Conservation (phyloP, 148 eudicot genomes). For the Fagopyrum esculentum region DNA sequence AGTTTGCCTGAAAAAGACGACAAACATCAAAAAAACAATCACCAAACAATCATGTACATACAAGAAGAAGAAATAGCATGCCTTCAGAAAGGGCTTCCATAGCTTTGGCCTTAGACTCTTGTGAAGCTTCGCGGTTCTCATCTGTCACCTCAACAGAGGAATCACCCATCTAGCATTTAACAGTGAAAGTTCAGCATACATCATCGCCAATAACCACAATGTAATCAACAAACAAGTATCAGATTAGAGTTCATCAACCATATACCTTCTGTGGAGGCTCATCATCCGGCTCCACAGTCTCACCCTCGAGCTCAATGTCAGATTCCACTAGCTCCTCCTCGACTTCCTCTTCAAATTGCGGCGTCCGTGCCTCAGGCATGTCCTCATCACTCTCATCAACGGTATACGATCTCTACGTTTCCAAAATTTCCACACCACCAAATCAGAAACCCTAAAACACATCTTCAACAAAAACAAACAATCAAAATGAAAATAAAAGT, state of each 20-base stretch:
- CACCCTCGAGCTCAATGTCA: conserved; percentile 84
- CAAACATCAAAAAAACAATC: conserved; percentile 3
- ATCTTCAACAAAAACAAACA: neutral
- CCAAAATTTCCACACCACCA: neutral
- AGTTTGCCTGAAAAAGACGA: conserved; percentile 40
- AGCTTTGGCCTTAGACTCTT: conserved; percentile 60
- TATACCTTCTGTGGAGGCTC: conserved; percentile 83
- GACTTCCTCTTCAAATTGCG: conserved; percentile 46
- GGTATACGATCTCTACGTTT: conserved; percentile 25
- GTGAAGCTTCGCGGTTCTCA: conserved; percentile 72
- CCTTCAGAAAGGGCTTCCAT: conserved; percentile 83
- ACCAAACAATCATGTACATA: neutral
- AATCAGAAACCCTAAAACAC: conserved; percentile 6
- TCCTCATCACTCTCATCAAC: conserved; percentile 60
- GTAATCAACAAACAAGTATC: neutral
- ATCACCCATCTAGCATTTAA: conserved; percentile 70
- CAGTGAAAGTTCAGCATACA: conserved; percentile 3
- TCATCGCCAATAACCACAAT: neutral
- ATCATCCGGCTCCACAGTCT: conserved; percentile 77
- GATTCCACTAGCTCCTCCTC: conserved; percentile 76
- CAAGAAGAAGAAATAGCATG: conserved; percentile 4
- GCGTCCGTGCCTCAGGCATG: conserved; percentile 30
- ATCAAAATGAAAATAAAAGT: neutral
- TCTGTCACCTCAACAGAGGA: conserved; percentile 75
- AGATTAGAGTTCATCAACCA: neutral